phyloP scores from a whole-genome alignment of 1,139 yeast species.

The Pneumocystis oryctolagi region DNA sequence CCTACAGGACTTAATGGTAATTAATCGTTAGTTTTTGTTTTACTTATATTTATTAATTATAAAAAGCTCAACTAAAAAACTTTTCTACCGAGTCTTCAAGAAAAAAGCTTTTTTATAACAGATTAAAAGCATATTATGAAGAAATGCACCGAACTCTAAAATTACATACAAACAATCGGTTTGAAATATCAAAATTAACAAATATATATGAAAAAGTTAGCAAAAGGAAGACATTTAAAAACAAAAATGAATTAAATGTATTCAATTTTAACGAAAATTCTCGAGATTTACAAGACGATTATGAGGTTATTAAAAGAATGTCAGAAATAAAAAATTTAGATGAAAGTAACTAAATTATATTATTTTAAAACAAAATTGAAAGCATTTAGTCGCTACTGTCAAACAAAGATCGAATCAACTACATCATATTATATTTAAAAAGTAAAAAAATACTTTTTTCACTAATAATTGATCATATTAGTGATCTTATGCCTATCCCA shows the following conservation, averaged over 20 bases:
- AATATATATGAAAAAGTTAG: neutral
- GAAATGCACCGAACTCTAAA: neutral
- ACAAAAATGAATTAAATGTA: neutral
- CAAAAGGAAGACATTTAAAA: neutral
- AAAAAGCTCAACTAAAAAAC: neutral
- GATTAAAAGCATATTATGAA: neutral
- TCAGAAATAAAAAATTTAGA: neutral
- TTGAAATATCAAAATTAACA: neutral
- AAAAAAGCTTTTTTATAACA: neutral
- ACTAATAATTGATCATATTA: neutral
- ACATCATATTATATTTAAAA: neutral
- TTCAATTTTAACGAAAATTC: neutral
- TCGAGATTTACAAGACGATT: neutral
- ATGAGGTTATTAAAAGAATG: neutral
- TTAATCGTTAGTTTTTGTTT: neutral
- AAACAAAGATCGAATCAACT: neutral
- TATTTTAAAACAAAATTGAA: neutral
- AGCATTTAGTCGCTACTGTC: neutral
- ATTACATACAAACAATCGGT: neutral
- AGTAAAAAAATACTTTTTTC: neutral
- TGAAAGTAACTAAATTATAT: neutral
- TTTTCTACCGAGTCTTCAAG: neutral
- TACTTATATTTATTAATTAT: neutral
- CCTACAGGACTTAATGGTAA: conserved; percentile 8
- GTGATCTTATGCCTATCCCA: conserved; percentile 12